Percentiles rank a stretch among this genome's conserved stretches.
These are phyloP conservation scores for Carex littledalei DNA, from an alignment of 176 grass and related monocot genomes.

Conservation along the genomic window DNA sequence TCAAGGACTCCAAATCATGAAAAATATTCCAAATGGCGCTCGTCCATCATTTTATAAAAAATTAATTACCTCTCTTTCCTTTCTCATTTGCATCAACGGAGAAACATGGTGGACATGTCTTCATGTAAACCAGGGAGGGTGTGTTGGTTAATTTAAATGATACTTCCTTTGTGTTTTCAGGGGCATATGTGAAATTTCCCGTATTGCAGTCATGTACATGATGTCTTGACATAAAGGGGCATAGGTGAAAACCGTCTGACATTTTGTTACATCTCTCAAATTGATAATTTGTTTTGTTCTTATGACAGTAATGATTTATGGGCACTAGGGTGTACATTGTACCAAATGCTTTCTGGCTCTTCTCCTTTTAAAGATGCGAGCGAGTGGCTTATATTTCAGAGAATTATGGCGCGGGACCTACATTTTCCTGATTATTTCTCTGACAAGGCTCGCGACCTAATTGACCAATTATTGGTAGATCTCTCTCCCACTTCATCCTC, in stretches of 20 bases:
- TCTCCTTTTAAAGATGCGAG: slow-evolving; percentile 96
- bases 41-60: not conserved
- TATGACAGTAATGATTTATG: slow-evolving; percentile 86
- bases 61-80: not conserved
- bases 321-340: slow-evolving; percentile 89
- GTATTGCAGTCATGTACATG: not conserved
- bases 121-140: not conserved
- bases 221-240: not conserved
- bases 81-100: not conserved
- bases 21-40: not conserved
- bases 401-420: slow-evolving; percentile 83
- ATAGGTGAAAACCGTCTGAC: not conserved
- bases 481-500: not conserved
- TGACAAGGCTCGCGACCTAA: slow-evolving; percentile 66
- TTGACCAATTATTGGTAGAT: slow-evolving; percentile 90
- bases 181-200: not conserved
- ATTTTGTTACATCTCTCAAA: not conserved
- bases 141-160: not conserved
- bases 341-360: slow-evolving; percentile 96
- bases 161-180: not conserved
- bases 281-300: slow-evolving; percentile 6
- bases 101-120: not conserved
- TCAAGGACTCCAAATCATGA: not conserved
- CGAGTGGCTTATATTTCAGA: slow-evolving; percentile 96
- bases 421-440: slow-evolving; percentile 86